phyloP scores from a whole-genome alignment of 768 basidiomycete genomes.

The Boletus vinaceobasis region DNA sequence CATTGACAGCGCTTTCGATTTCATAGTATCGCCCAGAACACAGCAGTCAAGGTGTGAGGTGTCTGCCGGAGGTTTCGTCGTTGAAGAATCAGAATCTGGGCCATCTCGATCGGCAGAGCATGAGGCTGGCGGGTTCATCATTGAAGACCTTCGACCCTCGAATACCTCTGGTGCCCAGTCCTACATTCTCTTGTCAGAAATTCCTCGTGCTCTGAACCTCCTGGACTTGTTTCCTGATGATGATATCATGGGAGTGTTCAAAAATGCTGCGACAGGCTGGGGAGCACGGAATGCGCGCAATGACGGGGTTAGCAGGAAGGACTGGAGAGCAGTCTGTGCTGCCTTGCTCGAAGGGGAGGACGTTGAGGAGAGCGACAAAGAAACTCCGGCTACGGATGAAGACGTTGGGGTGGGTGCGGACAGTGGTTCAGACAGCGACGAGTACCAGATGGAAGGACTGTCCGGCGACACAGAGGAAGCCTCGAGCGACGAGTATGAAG shows the following conservation, averaged over 20 bases:
- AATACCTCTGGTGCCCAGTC: conserved; percentile 5
- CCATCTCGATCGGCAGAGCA: conserved; percentile 1
- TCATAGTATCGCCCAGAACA: conserved; percentile 10
- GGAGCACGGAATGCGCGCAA: conserved; percentile 31
- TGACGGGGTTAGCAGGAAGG: conserved; percentile 53
- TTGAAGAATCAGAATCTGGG: conserved; percentile 21
- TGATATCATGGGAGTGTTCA: conserved; percentile 67
- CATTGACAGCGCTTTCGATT: conserved; percentile 54
- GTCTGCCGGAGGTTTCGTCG: conserved; percentile 34
- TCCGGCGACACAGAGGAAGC: conserved; percentile 24
- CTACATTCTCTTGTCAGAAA: conserved; percentile 50
- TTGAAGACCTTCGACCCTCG: conserved; percentile 19
- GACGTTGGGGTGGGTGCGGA: conserved; percentile 20
- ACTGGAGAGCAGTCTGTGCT: conserved; percentile 80
- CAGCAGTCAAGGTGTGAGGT: conserved; percentile 6
- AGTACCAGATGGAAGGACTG: conserved; percentile 23
- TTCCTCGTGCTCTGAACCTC: conserved; percentile 59
- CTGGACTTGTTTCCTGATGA: conserved; percentile 72
- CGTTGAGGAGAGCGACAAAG: conserved; percentile 22
- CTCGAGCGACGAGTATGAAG: conserved; percentile 32
- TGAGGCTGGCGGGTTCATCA: conserved; percentile 31
- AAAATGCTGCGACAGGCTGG: conserved; percentile 77
- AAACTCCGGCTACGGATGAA: conserved; percentile 9
- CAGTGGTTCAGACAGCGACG: conserved; percentile 31
- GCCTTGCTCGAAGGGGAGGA: conserved; percentile 55